Evolutionary conservation across 2,329 filamentous ascomycete genomes (phyloP).

Genomic region (Fusarium pininemorale): DNA sequence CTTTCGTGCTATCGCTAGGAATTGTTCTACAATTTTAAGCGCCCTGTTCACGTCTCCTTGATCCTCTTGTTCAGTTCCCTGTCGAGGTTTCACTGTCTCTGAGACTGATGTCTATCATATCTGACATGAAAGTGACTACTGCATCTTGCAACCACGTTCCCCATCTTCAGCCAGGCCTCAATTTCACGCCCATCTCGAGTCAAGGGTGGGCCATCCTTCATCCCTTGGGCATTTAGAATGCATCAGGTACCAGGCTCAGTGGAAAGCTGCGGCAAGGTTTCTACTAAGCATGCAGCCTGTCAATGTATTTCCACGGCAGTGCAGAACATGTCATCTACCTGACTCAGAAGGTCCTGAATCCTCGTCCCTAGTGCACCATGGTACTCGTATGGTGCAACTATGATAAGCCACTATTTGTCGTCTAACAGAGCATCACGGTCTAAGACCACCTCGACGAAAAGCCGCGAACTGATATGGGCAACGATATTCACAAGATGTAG

Average conservation of each 20-base stretch:
- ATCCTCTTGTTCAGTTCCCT: not conserved
- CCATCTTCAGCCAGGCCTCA: slow-evolving; percentile 19
- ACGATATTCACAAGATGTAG: not conserved
- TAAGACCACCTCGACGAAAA: not conserved
- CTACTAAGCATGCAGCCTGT: slow-evolving; percentile 8
- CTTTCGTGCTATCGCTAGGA: not conserved
- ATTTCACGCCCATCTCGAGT: slow-evolving; percentile 27
- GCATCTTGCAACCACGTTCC: slow-evolving; percentile 18
- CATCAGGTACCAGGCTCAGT: slow-evolving; percentile 2
- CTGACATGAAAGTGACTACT: slow-evolving; percentile 7
- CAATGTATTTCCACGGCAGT: slow-evolving; percentile 11
- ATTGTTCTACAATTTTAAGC: not conserved
- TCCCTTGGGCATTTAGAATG: slow-evolving; percentile 1
- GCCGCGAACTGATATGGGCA: not conserved
- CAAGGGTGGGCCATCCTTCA: slow-evolving; percentile 1
- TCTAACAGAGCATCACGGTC: not conserved
- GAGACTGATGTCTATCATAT: slow-evolving; percentile 8
- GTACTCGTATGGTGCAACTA: not conserved
- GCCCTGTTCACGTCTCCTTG: not conserved
- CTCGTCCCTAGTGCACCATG: slow-evolving; percentile 23
- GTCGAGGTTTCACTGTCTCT: slow-evolving; percentile 7
- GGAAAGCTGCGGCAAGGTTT: not conserved
- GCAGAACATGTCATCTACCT: slow-evolving; percentile 19
- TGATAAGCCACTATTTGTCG: slow-evolving; percentile 16
- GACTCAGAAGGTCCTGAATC: slow-evolving; percentile 29